A percentile compares a stretch with the other conserved stretches of the same genome.
Conservation (phyloP, 2,329 filamentous ascomycete genomes). For the Hymenoscyphus infarciens region DNA sequence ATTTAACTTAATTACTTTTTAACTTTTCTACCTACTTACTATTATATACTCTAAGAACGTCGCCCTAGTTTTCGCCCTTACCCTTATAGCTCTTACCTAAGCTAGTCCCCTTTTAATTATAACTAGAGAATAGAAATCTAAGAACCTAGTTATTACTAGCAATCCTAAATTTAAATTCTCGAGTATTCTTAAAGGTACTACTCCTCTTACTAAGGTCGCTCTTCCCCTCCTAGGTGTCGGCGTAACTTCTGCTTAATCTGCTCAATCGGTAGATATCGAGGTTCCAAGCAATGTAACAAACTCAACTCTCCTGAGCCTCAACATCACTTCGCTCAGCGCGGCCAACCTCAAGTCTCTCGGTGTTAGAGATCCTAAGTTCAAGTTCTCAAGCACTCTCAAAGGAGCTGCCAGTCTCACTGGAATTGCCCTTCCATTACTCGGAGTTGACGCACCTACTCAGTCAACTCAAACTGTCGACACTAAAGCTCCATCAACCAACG, state of each 20-base stretch:
- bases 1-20: neutral
- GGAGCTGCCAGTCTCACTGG: neutral
- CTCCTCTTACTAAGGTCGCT: neutral
- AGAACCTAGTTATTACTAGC: neutral
- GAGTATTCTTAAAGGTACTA: neutral
- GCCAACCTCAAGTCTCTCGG: neutral
- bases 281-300: neutral
- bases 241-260: neutral
- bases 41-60: neutral
- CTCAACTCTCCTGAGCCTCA: neutral
- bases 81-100: neutral
- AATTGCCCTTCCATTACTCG: neutral
- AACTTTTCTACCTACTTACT: neutral
- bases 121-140: neutral
- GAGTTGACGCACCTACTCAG: neutral
- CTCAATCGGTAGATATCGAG: neutral
- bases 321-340: neutral
- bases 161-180: neutral
- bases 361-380: neutral
- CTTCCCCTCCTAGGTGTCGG: neutral
- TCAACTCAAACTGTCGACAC: neutral
- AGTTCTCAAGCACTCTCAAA: neutral
- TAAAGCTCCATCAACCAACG: neutral
- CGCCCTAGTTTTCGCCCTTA: neutral
- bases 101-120: neutral